phyloP scores from a whole-genome alignment of 2,329 filamentous ascomycete species.

The Penicillium sp. region DNA sequence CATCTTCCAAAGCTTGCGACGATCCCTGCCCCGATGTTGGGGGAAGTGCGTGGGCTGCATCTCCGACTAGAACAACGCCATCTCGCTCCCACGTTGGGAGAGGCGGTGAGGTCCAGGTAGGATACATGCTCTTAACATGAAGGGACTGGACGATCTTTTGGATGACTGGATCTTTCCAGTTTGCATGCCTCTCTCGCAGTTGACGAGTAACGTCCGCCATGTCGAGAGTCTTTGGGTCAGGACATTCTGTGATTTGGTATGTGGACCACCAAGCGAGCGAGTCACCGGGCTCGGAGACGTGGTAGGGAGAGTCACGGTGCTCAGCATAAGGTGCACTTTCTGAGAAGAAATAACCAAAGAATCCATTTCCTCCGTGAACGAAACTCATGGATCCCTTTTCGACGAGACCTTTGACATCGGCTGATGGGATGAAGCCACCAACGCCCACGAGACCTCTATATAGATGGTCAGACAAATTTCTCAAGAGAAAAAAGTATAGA shows the following conservation, averaged over 20 bases:
- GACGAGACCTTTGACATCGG: constrained; percentile 28
- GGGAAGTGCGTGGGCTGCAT: constrained; percentile 58
- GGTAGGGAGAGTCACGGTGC: constrained; percentile 25
- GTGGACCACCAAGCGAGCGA: constrained; percentile 50
- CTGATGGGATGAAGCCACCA: constrained; percentile 45
- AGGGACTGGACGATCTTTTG: constrained; percentile 40
- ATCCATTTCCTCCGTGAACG: constrained; percentile 49
- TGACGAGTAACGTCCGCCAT: constrained; percentile 32
- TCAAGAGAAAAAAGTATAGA: neutral
- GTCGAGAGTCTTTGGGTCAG: constrained; percentile 32
- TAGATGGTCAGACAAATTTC: neutral
- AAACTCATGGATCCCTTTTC: constrained; percentile 43
- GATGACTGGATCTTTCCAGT: constrained; percentile 51
- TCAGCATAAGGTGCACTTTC: constrained; percentile 20
- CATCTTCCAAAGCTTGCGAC: constrained; percentile 57
- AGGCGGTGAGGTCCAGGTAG: constrained; percentile 49
- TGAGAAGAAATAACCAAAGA: constrained; percentile 50
- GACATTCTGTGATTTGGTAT: constrained; percentile 34
- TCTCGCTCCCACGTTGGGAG: constrained; percentile 50
- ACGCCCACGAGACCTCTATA: constrained; percentile 44
- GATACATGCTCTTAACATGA: constrained; percentile 46
- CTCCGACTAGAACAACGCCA: constrained; percentile 55
- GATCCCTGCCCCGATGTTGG: constrained; percentile 56
- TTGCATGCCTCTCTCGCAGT: constrained; percentile 41
- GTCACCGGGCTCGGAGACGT: constrained; percentile 30